These are phyloP conservation scores for Diphasiastrum complanatum DNA, from an alignment of 83 land plant genomes.

Conservation along the genomic window DNA sequence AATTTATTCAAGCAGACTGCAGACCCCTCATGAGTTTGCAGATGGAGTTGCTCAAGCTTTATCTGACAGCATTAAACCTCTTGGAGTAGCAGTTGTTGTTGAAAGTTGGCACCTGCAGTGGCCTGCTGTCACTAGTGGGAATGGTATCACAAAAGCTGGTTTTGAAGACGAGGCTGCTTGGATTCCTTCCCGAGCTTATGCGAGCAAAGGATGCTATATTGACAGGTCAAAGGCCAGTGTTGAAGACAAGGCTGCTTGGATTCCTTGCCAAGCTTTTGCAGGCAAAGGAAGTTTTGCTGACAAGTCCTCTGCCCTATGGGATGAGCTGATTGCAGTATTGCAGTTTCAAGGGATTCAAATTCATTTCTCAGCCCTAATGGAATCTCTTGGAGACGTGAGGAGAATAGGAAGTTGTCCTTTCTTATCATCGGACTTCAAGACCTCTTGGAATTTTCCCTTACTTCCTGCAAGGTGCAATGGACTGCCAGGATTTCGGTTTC, in stretches of 20 bases:
- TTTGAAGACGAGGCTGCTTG: conserved; percentile 31
- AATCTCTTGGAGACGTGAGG: neutral
- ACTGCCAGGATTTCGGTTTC: no score
- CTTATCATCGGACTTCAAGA: no score
- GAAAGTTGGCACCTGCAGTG: conserved; percentile 64
- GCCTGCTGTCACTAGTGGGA: conserved; percentile 28
- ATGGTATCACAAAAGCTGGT: neutral
- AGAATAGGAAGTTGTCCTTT: no score
- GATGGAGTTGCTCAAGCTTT: conserved; percentile 52
- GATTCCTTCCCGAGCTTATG: conserved; percentile 29
- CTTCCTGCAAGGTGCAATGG: no score
- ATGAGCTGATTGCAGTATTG: conserved; percentile 48
- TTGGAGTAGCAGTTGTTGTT: conserved; percentile 61
- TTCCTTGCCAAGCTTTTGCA: no score
- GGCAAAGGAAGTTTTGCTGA: conserved; percentile 50
- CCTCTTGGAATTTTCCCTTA: no score
- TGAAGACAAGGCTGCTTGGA: no score
- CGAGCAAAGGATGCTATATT: conserved; percentile 69
- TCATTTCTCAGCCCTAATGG: neutral
- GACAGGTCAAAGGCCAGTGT: no score
- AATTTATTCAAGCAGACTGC: conserved; percentile 59
- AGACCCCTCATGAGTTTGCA: conserved; percentile 60
- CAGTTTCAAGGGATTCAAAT: conserved; percentile 38
- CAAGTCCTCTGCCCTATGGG: conserved; percentile 42
- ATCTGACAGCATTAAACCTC: conserved; percentile 49